These are phyloP conservation scores for Dryas alaskensis DNA, from an alignment of 306 rosid genomes.

Conservation along the genomic window DNA sequence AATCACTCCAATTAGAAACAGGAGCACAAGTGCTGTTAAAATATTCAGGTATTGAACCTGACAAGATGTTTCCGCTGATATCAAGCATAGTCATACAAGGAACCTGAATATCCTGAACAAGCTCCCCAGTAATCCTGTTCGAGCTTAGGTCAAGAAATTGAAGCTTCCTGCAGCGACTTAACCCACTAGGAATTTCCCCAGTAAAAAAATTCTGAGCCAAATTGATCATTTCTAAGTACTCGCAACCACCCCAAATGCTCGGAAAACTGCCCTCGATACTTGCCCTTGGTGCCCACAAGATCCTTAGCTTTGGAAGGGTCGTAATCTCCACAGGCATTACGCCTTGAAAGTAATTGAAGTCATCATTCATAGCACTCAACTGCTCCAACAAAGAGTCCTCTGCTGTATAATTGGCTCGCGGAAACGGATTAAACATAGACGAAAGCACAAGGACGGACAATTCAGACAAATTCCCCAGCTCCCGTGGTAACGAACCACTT, in stretches of 20 bases:
- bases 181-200: conserved; percentile 57
- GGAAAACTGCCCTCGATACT: conserved; percentile 62
- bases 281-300: conserved; percentile 87
- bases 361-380: conserved; percentile 39
- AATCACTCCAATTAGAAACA: conserved; percentile 29
- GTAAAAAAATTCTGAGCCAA: conserved; percentile 63
- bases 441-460: conserved; percentile 76
- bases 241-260: conserved; percentile 62
- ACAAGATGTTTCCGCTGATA: conserved; percentile 60
- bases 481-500: conserved; percentile 53
- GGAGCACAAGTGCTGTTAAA: conserved; percentile 32
- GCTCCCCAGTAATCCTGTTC: conserved; percentile 63
- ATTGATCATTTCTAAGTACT: conserved; percentile 68
- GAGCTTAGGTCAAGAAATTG: conserved; percentile 64
- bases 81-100: conserved; percentile 81
- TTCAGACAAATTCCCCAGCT: conserved; percentile 65
- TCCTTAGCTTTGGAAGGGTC: conserved; percentile 61
- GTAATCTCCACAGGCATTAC: conserved; percentile 57
- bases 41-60: conserved; percentile 65
- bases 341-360: conserved; percentile 73
- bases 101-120: conserved; percentile 48
- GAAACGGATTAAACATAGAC: conserved; percentile 51
- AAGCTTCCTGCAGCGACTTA: conserved; percentile 61
- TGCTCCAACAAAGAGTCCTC: conserved; percentile 38
- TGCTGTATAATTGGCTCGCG: conserved; percentile 26